Conservation (phyloP, 768 basidiomycete species). For the Russula griseocarnosa region DNA sequence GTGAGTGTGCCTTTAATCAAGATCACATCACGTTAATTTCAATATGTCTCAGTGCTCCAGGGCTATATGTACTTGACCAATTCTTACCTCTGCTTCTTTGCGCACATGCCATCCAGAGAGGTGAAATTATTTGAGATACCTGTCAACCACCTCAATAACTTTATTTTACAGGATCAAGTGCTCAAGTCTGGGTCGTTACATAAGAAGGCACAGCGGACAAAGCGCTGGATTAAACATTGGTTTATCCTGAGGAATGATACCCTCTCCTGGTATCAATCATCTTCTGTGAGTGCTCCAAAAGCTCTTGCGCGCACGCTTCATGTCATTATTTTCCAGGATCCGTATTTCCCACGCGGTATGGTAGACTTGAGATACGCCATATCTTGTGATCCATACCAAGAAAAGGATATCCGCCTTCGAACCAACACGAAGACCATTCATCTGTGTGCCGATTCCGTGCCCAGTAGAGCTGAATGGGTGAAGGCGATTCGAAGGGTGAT, state of each 20-base stretch:
- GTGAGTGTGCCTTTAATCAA: slow-evolving; percentile 49
- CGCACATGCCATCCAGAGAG: slow-evolving; percentile 87
- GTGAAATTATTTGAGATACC: slow-evolving; percentile 39
- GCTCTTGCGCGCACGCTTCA: slow-evolving; percentile 10
- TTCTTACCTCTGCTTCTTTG: slow-evolving; percentile 93
- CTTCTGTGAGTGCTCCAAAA: slow-evolving; percentile 54
- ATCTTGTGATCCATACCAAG: slow-evolving; percentile 74
- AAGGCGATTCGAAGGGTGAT: slow-evolving; percentile 92
- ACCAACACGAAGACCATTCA: slow-evolving; percentile 76
- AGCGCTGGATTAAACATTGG: slow-evolving; percentile 94
- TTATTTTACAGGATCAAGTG: slow-evolving; percentile 68
- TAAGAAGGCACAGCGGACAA: slow-evolving; percentile 85
- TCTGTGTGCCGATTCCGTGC: slow-evolving; percentile 72
- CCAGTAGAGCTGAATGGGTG: slow-evolving; percentile 91
- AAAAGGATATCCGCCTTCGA: slow-evolving; percentile 76
- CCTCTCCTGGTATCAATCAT: slow-evolving; percentile 94
- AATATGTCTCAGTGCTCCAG: slow-evolving; percentile 67
- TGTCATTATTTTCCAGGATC: slow-evolving; percentile 56
- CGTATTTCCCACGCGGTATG: slow-evolving; percentile 96
- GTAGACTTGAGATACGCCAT: slow-evolving; percentile 93
- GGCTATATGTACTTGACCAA: slow-evolving; percentile 97
- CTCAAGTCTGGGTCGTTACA: slow-evolving; percentile 87
- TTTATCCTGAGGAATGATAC: slow-evolving; percentile 95
- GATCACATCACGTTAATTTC: slow-evolving; percentile 11
- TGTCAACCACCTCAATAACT: slow-evolving; percentile 14